A percentile compares a stretch with the other conserved stretches of the same genome.
Conservation (phyloP, 2,329 filamentous ascomycete genomes). For the Escovopsis sp. region DNA sequence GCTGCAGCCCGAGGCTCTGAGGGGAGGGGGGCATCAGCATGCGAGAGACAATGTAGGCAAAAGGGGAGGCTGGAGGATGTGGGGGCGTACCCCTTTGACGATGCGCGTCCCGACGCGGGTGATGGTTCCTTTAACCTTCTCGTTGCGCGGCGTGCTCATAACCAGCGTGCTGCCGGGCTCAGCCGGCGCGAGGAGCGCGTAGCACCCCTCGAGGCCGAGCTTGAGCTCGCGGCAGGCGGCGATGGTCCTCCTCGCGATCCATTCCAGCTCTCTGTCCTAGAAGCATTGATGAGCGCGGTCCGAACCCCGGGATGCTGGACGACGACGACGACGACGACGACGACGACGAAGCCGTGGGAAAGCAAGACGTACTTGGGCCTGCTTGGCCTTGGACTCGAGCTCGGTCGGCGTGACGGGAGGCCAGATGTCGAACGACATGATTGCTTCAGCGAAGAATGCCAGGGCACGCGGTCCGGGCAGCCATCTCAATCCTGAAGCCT, state of each 20-base stretch:
- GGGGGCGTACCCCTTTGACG: conserved; percentile 62
- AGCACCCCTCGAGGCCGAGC: conserved; percentile 72
- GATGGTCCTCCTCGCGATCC: conserved; percentile 37
- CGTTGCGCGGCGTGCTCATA: conserved; percentile 72
- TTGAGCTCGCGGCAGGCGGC: conserved; percentile 35
- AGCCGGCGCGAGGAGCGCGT: conserved; percentile 67
- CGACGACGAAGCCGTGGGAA: no score
- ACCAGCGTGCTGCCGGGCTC: conserved; percentile 82
- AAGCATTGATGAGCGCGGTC: conserved; percentile 14
- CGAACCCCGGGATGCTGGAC: no score
- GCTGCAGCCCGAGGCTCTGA: conserved; percentile 61
- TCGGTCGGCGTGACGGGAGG: conserved; percentile 35
- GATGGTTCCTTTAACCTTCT: conserved; percentile 82
- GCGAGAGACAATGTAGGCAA: background rate
- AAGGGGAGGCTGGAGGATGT: background rate
- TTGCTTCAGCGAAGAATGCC: conserved; percentile 1
- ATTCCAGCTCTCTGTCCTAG: conserved; percentile 38
- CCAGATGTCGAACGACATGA: conserved; percentile 46
- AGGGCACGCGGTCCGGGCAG: conserved; percentile 5
- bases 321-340: no score
- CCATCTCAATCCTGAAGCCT: conserved; percentile 1
- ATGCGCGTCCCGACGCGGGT: conserved; percentile 84
- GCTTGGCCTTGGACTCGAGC: conserved; percentile 34
- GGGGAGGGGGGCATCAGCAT: background rate
- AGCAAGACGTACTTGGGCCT: conserved; percentile 31